phyloP scores from a whole-genome alignment of 2,329 filamentous ascomycete genomes.

The Pseudocercospora cruenta region DNA sequence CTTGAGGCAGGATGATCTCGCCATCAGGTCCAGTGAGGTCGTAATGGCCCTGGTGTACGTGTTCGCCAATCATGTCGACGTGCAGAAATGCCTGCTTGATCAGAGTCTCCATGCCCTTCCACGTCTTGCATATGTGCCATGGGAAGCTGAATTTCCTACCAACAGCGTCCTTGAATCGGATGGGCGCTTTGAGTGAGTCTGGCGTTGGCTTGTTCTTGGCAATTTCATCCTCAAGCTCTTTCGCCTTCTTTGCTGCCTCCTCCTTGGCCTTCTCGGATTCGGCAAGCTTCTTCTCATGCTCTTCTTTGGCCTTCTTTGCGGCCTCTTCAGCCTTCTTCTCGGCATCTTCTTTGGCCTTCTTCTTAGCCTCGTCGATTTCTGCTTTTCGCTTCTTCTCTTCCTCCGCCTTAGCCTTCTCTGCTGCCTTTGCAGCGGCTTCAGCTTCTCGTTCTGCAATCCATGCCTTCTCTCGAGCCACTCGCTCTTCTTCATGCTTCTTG shows the following conservation, averaged over 20 bases:
- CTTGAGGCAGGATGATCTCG: constrained; percentile 54
- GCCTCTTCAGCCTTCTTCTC: constrained; percentile 49
- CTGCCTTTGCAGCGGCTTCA: constrained; percentile 36
- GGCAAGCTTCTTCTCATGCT: constrained; percentile 54
- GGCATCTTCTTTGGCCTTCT: constrained; percentile 53
- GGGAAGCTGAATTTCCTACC: constrained; percentile 92
- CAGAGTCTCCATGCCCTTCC: constrained; percentile 53
- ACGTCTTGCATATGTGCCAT: constrained; percentile 77
- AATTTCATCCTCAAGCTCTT: constrained; percentile 52
- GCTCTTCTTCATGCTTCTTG: constrained; percentile 46
- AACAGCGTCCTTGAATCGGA: constrained; percentile 89
- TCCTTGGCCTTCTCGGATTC: constrained; percentile 55
- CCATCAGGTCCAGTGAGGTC: constrained; percentile 53
- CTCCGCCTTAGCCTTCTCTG: constrained; percentile 46
- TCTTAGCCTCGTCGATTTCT: constrained; percentile 43
- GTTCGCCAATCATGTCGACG: constrained; percentile 50
- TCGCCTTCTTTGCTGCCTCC: constrained; percentile 55
- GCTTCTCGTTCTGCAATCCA: constrained; percentile 35
- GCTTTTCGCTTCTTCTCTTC: constrained; percentile 56
- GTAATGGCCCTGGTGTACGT: constrained; percentile 52
- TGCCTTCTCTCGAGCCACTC: constrained; percentile 34
- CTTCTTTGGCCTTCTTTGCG: constrained; percentile 49
- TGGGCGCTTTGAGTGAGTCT: constrained; percentile 69
- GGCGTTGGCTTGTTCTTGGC: constrained; percentile 53
- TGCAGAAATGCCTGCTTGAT: constrained; percentile 56